phyloP scores from a whole-genome alignment of 2,329 filamentous ascomycete species.

The Aschersonia sp. region DNA sequence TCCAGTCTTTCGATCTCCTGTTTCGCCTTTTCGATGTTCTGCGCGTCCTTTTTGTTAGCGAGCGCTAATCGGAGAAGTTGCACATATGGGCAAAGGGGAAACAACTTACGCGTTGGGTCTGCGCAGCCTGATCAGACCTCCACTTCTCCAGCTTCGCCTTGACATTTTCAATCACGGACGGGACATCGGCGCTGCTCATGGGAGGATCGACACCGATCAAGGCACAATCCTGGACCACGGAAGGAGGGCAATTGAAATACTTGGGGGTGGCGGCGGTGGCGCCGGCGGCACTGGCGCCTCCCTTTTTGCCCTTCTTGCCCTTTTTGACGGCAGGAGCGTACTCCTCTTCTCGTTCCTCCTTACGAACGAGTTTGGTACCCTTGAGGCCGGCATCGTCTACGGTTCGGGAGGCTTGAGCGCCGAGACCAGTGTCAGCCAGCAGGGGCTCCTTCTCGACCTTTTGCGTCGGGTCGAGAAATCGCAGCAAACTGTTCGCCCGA shows the following conservation, averaged over 20 bases:
- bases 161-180: conserved; percentile 70
- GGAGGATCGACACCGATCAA: conserved; percentile 79
- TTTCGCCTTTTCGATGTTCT: conserved; percentile 96
- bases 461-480: conserved; percentile 73
- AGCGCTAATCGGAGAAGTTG: background rate
- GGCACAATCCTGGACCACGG: conserved; percentile 79
- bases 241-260: conserved; percentile 71
- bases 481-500: conserved; percentile 72
- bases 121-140: conserved; percentile 77
- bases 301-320: conserved; percentile 73
- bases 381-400: conserved; percentile 76
- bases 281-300: conserved; percentile 29
- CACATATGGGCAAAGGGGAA: background rate
- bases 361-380: conserved; percentile 69
- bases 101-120: conserved; percentile 78
- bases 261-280: conserved; percentile 32
- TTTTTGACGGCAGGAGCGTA: conserved; percentile 72
- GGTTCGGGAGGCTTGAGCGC: conserved; percentile 65
- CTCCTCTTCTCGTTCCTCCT: conserved; percentile 77
- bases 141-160: conserved; percentile 83
- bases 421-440: conserved; percentile 55
- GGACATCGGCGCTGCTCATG: conserved; percentile 71
- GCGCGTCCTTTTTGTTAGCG: background rate
- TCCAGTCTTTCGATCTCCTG: conserved; percentile 89
- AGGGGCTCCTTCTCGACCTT: conserved; percentile 51